Evolutionary conservation across 805 yeast genomes (phyloP).

Genomic region (Yarrowia sp.): DNA sequence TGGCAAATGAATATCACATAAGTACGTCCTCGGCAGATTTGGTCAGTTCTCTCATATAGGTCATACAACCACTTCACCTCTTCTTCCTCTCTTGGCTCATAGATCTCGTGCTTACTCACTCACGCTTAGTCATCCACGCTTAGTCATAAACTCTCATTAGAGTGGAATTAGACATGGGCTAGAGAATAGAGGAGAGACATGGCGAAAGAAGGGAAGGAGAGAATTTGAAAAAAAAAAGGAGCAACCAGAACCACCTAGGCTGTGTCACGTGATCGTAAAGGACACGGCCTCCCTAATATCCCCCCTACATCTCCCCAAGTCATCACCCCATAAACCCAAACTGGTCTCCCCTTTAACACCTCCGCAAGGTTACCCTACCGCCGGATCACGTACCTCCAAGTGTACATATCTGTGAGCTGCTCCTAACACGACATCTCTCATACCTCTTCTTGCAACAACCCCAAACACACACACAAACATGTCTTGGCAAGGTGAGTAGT

Average conservation of each 20-base stretch:
- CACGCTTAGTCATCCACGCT: too few relatives aligned
- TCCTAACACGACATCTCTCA: conserved; percentile 15
- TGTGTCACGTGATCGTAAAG: neutral
- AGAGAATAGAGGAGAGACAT: conserved; percentile 2
- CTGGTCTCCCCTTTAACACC: neutral
- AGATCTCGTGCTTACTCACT: too few relatives aligned
- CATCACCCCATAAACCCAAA: conserved; percentile 14
- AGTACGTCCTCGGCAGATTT: too few relatives aligned
- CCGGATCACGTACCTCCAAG: conserved; percentile 31
- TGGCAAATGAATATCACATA: too few relatives aligned
- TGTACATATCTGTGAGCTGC: conserved; percentile 21
- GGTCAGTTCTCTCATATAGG: too few relatives aligned
- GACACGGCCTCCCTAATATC: neutral
- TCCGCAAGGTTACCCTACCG: conserved; percentile 32
- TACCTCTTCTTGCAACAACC: conserved; percentile 12
- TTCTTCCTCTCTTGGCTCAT: too few relatives aligned
- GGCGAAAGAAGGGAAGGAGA: too few relatives aligned
- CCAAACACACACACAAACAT: conserved; percentile 40
- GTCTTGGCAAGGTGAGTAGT: conserved; percentile 50
- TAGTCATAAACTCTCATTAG: neutral
- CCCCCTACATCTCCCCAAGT: neutral
- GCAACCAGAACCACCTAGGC: too few relatives aligned
- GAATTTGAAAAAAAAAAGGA: too few relatives aligned
- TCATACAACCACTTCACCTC: too few relatives aligned
- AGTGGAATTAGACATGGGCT: neutral